Evolutionary conservation across 139 green algal species (phyloP).

Genomic region (Coelastrella sp.): DNA sequence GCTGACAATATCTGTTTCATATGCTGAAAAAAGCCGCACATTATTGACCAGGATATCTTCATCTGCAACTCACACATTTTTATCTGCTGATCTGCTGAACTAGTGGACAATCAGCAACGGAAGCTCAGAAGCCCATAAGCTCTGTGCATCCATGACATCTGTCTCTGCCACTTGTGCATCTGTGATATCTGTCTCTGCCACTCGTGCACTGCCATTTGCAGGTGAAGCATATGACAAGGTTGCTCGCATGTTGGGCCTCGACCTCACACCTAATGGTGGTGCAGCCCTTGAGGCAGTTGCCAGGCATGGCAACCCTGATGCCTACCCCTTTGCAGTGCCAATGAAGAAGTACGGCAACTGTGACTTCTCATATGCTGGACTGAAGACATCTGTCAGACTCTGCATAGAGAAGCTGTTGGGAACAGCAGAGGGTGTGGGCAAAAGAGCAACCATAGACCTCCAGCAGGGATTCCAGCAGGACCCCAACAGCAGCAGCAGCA

Average conservation of each 20-base stretch:
- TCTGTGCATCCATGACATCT: background rate
- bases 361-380: conserved; percentile 96
- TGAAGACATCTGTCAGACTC: conserved; percentile 92
- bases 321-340: conserved; percentile 80
- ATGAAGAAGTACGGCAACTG: conserved; percentile 83
- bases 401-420: conserved; percentile 66
- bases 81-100: no score
- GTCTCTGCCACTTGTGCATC: background rate
- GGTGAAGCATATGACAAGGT: conserved; percentile 98
- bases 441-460: background rate
- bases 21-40: no score
- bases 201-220: conserved; percentile 34
- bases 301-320: conserved; percentile 68
- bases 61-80: no score
- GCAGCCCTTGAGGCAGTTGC: conserved; percentile 88
- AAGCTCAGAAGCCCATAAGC: background rate
- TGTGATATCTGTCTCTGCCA: background rate
- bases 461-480: background rate
- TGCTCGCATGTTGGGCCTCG: conserved; percentile 91
- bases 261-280: conserved; percentile 81
- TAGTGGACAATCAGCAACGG: no score
- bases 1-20: no score
- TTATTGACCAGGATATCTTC: no score
- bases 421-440: conserved; percentile 16
- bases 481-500: conserved; percentile 29